Base-by-base conservation (phyloP, 495 filamentous ascomycete genomes). In the Talaromyces trachyspermus region DNA sequence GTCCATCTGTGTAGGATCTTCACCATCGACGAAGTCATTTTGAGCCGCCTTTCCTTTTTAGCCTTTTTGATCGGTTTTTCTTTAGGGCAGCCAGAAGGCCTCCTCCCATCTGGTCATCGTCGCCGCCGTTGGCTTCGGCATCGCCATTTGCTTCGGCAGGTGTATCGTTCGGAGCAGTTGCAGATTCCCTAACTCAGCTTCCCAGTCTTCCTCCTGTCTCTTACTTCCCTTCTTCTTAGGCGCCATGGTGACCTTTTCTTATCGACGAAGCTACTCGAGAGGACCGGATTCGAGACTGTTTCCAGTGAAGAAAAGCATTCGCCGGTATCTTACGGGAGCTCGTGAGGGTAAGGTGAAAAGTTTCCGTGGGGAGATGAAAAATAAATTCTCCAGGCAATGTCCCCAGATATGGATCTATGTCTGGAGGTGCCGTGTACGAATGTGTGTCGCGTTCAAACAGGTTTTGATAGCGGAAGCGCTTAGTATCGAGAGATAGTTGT, bases 211-310 rank as follows among this genome's bases (percentile, higher is more conserved):
- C 58, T 86, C 77, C 57, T 78, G 83, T 68, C 85, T 87, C 71
- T 88, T 95, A 63, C 82, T 84, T 65, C 81, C 84, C 76, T 95
- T 92, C 76, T 94, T 95, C 71, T 95, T 96, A 32, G 90, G 89
- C 54, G 89, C 73, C 90, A 96, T 95, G 49, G 54, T 48, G 30
- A 44, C 12, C 37, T 32, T 33, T 15, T 14, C 44, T 27, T 27
- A 17, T 29, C 30, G 37, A 20, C 25, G 25, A 2, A 25, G 45
- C 18, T 19, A 23, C 27, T n/a, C 12, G 12, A 18, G n/a, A 9
- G 24, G 25, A 32, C 19, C 14, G 26, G 15, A 8, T 30, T 45
- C 44, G 32, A 35, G 11, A 14, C 18, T 46, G 29, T 33, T 18
- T 46, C 20, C 19, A 24, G 8, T 24, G 22, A 42, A 42, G 20